A percentile compares a stretch with the other conserved stretches of the same genome.
These are phyloP conservation scores for Gamsiella multidivaricata DNA, from an alignment of 192 early-diverging fungal species.

Conservation along the genomic window DNA sequence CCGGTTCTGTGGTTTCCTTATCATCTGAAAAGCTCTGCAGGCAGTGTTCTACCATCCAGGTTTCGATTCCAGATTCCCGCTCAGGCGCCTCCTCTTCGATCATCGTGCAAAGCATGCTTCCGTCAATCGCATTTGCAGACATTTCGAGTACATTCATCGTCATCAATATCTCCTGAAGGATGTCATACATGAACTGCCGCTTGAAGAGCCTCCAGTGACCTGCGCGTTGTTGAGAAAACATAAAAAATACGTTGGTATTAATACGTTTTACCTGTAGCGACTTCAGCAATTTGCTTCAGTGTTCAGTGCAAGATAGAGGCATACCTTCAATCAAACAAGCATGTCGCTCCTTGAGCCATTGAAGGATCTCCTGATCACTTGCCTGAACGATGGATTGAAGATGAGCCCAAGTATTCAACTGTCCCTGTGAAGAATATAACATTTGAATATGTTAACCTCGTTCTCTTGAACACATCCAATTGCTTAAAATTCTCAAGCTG, in stretches of 20 bases:
- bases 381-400: slow-evolving; percentile 61
- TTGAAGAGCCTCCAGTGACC: slow-evolving; percentile 47
- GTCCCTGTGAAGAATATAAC: slow-evolving; percentile 31
- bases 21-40: slow-evolving; percentile 31
- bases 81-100: slow-evolving; percentile 7
- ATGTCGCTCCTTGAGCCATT: slow-evolving; percentile 53
- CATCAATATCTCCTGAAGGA: slow-evolving; percentile 38
- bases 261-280: too few relatives aligned
- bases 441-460: neutral
- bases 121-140: slow-evolving; percentile 12
- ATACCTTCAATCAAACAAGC: slow-evolving; percentile 28
- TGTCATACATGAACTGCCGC: slow-evolving; percentile 43
- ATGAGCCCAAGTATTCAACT: slow-evolving; percentile 46
- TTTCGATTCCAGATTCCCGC: slow-evolving; percentile 26
- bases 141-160: slow-evolving; percentile 25
- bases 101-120: slow-evolving; percentile 2
- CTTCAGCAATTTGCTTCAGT: neutral
- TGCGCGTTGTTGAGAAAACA: neutral
- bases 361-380: slow-evolving; percentile 54
- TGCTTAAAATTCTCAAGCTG: neutral
- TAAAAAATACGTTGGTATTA: too few relatives aligned
- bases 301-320: neutral
- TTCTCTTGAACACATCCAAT: neutral
- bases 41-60: slow-evolving; percentile 46
- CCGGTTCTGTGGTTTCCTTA: neutral